A percentile compares a stretch with the other conserved stretches of the same genome.
These are phyloP conservation scores for Eimeria acervulina DNA, from an alignment of 169 alveolate species.

Conservation along the genomic window DNA sequence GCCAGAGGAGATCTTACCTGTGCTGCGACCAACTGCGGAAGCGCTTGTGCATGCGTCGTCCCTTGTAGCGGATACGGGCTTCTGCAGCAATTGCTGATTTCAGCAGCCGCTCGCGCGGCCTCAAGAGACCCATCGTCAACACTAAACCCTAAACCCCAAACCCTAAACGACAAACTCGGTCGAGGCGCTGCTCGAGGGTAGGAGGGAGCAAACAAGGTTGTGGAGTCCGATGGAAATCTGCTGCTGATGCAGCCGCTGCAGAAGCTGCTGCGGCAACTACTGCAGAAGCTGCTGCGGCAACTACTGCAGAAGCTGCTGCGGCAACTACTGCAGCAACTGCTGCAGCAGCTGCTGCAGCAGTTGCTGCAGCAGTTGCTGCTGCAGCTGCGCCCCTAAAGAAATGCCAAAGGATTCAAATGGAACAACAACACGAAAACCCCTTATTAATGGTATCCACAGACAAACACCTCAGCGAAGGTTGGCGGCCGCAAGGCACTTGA, in stretches of 20 bases:
- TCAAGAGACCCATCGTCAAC: slow-evolving; percentile 86
- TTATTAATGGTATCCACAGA: not conserved
- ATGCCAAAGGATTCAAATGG: not conserved
- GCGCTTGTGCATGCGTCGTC: slow-evolving; percentile 91
- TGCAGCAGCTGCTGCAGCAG: not conserved
- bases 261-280: not conserved
- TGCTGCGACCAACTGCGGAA: slow-evolving; percentile 94
- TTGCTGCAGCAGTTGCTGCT: slow-evolving; percentile 12
- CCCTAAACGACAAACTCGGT: not conserved
- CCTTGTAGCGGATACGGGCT: slow-evolving; percentile 88
- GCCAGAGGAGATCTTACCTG: slow-evolving; percentile 75
- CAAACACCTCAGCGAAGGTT: not conserved
- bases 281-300: not conserved
- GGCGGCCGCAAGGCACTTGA: not conserved
- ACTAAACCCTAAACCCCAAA: not conserved
- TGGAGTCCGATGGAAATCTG: not conserved
- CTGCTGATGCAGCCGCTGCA: not conserved
- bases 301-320: no score
- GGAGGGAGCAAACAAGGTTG: not conserved
- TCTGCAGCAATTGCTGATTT: slow-evolving; percentile 89
- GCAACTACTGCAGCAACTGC: no score
- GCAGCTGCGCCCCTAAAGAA: not conserved
- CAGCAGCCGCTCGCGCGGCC: slow-evolving; percentile 91
- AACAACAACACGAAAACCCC: not conserved
- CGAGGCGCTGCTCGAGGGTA: not conserved